Conservation (phyloP, 78 protist genomes). For the Protostelium mycophagum region DNA sequence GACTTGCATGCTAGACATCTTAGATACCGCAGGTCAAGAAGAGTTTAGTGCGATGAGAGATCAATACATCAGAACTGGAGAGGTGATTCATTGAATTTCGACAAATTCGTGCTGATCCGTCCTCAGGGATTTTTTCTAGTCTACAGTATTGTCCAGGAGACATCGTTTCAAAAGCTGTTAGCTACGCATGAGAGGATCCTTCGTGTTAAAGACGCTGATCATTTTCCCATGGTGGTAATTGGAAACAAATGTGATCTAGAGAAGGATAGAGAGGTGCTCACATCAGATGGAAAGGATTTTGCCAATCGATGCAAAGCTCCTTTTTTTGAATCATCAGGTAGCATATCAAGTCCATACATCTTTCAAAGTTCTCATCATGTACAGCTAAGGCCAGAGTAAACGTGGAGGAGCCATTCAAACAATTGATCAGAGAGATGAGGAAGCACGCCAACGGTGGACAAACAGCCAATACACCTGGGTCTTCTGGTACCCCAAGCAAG, state of each 20-base stretch:
- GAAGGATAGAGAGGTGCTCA: conserved; percentile 40
- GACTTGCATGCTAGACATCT: background rate
- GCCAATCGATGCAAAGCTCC: conserved; percentile 55
- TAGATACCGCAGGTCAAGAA: conserved; percentile 95
- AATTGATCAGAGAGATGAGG: background rate
- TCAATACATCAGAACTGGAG: conserved; percentile 94
- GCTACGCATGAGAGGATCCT: background rate
- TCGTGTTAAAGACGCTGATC: conserved; percentile 47
- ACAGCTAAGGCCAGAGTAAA: conserved; percentile 14
- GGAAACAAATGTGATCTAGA: conserved; percentile 98
- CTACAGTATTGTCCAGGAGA: conserved; percentile 43
- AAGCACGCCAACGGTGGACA: background rate
- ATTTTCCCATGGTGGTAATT: conserved; percentile 88
- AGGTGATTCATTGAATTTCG: background rate
- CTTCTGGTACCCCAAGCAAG: background rate
- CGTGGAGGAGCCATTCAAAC: background rate
- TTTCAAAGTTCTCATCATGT: background rate
- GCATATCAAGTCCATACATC: background rate
- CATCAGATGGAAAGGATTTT: conserved; percentile 53
- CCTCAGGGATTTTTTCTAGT: conserved; percentile 94
- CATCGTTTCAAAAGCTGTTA: background rate
- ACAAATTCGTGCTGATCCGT: background rate
- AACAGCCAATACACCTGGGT: background rate
- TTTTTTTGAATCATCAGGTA: conserved; percentile 64
- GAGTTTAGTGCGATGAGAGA: conserved; percentile 90